Evolutionary conservation across 305 asterid genomes (phyloP), one percentile per base, ranked within the genome.

Genomic region (Nicotiana rustica): DNA sequence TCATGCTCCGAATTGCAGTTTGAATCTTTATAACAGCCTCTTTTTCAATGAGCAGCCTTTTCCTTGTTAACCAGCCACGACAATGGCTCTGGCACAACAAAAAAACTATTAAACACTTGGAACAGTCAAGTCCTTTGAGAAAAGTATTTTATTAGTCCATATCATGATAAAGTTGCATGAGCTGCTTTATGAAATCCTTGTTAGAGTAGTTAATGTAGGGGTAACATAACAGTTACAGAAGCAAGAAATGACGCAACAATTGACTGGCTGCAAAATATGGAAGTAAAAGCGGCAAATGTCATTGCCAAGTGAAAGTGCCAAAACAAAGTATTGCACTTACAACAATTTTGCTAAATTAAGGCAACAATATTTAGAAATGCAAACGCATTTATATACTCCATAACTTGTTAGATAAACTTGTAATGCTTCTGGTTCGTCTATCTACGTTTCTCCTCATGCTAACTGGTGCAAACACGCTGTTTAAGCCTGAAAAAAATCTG

Each of bases 31-130:
- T 82, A 41, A 89, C 92, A 80, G 98, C 95, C 81, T 88, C 90
- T 82, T 85, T 91, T 52, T 89, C 92, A 35, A 85, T 49, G 85
- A 88, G 80, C 47, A 92, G 84, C 69, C 87, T 88, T 87, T 84
- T 92, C 87, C 96, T 92, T 79, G 85, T 91, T 84, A 91, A 84
- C 92, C 94, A 90, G 77, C 92, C 92, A 67, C 93, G 87, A 78
- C 89, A 88, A 77, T 79, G 77, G 69, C 84, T 70, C 86, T 84
- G 49, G 77, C 31, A 21, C 31, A 81, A 60, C 4, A 36, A 82
- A 69, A 83, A 69, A 65, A 15, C 3, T 25, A 52, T 52, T 52
- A 12, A 70, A 41, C 57, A 70, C 14, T 70, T 3, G 52, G 8
- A 68, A 18, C 35, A 41, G 2, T 7, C 47, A 41, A 68, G 47